Base-by-base conservation (phyloP, 164 flowering plant species). In the Vitis rotundifolia region DNA sequence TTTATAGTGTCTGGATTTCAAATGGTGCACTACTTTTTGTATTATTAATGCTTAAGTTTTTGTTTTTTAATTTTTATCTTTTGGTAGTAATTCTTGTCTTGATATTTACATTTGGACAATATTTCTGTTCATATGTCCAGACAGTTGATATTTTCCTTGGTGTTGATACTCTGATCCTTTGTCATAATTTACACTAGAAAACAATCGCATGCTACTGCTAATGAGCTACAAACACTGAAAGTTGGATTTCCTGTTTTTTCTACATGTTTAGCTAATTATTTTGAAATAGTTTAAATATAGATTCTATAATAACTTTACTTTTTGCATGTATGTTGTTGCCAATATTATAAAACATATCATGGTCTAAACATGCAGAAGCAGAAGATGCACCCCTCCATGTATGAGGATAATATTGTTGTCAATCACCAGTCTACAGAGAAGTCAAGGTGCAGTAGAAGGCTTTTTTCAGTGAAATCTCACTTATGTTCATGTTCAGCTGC, bases 371-470 rank as follows among this genome's bases (percentile, higher is more conserved):
- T 74, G 83, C 81, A 81, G 84, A 77, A 60, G 47, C 71, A 63
- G 64, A 83, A 59, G 75, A 69, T 75, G 72, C 78, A 81, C 64
- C 82, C 84, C 5, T 71, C 75, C 66, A 69, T 78, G 76, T 81
- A 81, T 62, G 81, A 79, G 47, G 83, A 83, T 58, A 51, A 37
- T n/a, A 31, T 14, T 48, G 19, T 15, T 64, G 48, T 18, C 19
- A 16, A 44, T 49, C 64, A 69, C 15, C 71, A 56, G 22, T 68
- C 72, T 13, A 16, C 71, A 37, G 80, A 67, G 71, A 70, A 77
- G 29, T 9, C 71, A 64, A 78, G 82, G 71, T 75, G 76, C 68
- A 73, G 81, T 26, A 59, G 49, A 56, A 75, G 79, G 61, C 61
- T 68, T 65, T 63, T 56, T 64, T 8, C 44, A 9, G 18, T 9